Evolutionary conservation across 768 basidiomycete genomes (phyloP).

Genomic region (Calocybe cyanea): DNA sequence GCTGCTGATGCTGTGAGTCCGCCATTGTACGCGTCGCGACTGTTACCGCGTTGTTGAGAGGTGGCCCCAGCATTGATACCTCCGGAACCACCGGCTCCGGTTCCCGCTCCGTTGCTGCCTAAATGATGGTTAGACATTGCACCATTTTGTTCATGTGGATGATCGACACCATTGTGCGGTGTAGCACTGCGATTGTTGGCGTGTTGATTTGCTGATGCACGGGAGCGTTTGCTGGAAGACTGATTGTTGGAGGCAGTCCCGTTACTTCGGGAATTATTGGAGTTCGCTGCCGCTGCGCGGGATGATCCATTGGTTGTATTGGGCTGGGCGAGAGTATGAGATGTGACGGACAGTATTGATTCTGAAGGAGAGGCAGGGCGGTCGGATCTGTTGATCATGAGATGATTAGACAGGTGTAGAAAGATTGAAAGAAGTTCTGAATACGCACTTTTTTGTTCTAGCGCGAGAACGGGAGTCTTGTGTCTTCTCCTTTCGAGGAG

Average conservation of each 20-base stretch:
- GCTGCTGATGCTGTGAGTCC: constrained; percentile 38
- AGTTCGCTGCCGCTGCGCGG: constrained; percentile 24
- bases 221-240: constrained; percentile 44
- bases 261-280: constrained; percentile 11
- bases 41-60: too few relatives aligned
- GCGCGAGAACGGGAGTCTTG: constrained; percentile 48
- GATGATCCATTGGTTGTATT: constrained; percentile 21
- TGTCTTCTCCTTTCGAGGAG: constrained; percentile 61
- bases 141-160: constrained; percentile 29
- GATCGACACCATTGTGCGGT: constrained; percentile 31
- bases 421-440: not conserved
- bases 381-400: constrained; percentile 42
- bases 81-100: too few relatives aligned
- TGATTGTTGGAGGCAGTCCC: constrained; percentile 12
- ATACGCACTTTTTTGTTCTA: constrained; percentile 58
- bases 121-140: constrained; percentile 14
- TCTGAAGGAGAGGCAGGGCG: constrained; percentile 69
- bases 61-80: too few relatives aligned
- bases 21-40: constrained; percentile 38
- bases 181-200: constrained; percentile 38
- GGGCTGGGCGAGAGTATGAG: constrained; percentile 47
- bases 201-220: constrained; percentile 31
- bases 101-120: constrained; percentile 5
- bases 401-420: constrained; percentile 8
- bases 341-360: constrained; percentile 68